Base-by-base conservation (phyloP, 176 grass and related monocot genomes). In the Poa pratensis region DNA sequence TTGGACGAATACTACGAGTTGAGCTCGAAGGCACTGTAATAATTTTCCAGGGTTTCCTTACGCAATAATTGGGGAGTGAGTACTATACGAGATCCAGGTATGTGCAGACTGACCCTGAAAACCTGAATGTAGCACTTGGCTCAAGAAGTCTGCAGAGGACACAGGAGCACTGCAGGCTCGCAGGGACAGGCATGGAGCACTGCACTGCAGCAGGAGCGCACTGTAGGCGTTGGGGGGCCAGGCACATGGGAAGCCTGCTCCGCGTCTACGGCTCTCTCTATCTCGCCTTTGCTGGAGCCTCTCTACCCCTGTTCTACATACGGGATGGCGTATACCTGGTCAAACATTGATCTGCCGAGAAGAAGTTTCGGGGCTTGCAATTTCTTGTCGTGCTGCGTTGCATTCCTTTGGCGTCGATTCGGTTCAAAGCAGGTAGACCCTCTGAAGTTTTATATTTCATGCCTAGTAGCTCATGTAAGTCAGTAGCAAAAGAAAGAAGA, bases 211-310 rank as follows among this genome's bases (percentile, higher is more conserved):
- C 88, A 51, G 73, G 35, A 77, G 69, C 22, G 74, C 22, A 54
- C 54, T 87, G 86, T 85, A 5, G 39, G 23, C 67, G 15, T 24
- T 20, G 48, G 71, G 80, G 46, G 39, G 68, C 75, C 73, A 84
- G 17, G n/a, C 87, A 89, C 84, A 87, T 89, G 90, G 76, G 67
- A 23, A 43, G 59, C 49, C 51, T 35, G 48, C 12, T 48, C 69
- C 24, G 57, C 1, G 2, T 46, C 70, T 51, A 74, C 23, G 23
- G 71, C 61, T 28, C 40, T 24, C 6, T 0, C 45, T 43, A 17
- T 26, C 22, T 27, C 69, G 5, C 1, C 23, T 13, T 17, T 17
- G 69, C 69, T 27, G 2, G 23, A 26, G 22, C 42, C 70, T 18
- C 20, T 71, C 1, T 46, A 46, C 57, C 57, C 26, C 28, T 12